A percentile compares a stretch with the other conserved stretches of the same genome.
These are phyloP conservation scores for Protostelium mycophagum DNA, from an alignment of 78 protist species.

Conservation along the genomic window DNA sequence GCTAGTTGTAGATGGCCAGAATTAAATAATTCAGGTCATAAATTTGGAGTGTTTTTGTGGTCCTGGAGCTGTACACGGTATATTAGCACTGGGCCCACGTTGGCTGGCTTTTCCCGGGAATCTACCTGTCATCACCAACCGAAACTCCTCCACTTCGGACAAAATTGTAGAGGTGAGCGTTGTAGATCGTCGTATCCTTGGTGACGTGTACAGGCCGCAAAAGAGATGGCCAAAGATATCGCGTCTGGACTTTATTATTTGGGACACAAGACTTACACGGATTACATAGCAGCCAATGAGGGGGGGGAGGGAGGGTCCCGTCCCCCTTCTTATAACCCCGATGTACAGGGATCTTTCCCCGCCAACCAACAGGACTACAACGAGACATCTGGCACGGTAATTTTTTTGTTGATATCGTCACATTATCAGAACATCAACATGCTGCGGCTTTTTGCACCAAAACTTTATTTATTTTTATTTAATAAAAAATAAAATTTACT, in stretches of 20 bases:
- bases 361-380: background rate
- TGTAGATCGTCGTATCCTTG: background rate
- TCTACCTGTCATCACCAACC: background rate
- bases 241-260: background rate
- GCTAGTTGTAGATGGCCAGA: background rate
- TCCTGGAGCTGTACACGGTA: background rate
- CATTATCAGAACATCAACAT: too few species aligned
- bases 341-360: background rate
- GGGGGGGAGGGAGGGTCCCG: too few species aligned
- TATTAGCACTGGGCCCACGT: background rate
- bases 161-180: background rate
- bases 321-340: too few species aligned
- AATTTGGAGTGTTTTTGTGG: background rate
- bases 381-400: background rate
- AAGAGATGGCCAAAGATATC: background rate
- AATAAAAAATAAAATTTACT: too few species aligned
- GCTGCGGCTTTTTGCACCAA: too few species aligned
- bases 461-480: too few species aligned
- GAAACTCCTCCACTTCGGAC: background rate
- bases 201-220: background rate
- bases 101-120: background rate
- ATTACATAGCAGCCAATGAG: background rate
- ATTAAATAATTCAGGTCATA: background rate
- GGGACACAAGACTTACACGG: background rate
- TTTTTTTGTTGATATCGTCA: too few species aligned